Percentiles rank a stretch among this genome's conserved stretches.
Evolutionary conservation across 2,329 filamentous ascomycete genomes (phyloP).

Genomic region (Epichloe brachyelytri): DNA sequence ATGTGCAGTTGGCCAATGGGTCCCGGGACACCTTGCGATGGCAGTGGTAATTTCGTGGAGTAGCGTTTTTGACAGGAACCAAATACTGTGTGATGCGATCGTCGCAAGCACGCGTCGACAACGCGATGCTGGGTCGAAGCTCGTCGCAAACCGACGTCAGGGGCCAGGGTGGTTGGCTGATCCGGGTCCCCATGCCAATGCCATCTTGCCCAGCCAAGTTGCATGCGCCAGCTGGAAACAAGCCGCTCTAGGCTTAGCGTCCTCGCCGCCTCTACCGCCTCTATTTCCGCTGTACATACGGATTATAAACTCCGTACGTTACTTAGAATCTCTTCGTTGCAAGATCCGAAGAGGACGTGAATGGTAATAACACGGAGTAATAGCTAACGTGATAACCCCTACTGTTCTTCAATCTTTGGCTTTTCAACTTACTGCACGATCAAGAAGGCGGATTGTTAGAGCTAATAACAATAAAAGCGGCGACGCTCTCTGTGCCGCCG

Average conservation of each 20-base stretch:
- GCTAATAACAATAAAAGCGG: too few relatives aligned
- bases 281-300: too few relatives aligned
- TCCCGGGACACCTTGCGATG: too few relatives aligned
- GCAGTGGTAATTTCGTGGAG: background rate
- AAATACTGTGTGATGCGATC: background rate
- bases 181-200: background rate
- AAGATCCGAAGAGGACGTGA: too few relatives aligned
- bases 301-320: too few relatives aligned
- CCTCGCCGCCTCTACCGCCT: background rate
- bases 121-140: background rate
- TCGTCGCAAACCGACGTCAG: background rate
- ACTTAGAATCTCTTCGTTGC: too few relatives aligned
- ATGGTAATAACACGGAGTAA: too few relatives aligned
- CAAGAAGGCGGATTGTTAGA: too few relatives aligned
- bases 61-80: background rate
- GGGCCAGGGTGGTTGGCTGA: background rate
- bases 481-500: too few relatives aligned
- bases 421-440: too few relatives aligned
- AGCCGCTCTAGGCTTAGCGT: background rate
- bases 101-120: background rate
- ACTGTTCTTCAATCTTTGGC: too few relatives aligned
- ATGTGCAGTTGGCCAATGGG: background rate
- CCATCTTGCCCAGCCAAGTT: background rate
- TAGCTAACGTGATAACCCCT: too few relatives aligned
- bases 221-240: background rate